Base-by-base conservation (phyloP, 768 basidiomycete species). In the Serendipita sp. region DNA sequence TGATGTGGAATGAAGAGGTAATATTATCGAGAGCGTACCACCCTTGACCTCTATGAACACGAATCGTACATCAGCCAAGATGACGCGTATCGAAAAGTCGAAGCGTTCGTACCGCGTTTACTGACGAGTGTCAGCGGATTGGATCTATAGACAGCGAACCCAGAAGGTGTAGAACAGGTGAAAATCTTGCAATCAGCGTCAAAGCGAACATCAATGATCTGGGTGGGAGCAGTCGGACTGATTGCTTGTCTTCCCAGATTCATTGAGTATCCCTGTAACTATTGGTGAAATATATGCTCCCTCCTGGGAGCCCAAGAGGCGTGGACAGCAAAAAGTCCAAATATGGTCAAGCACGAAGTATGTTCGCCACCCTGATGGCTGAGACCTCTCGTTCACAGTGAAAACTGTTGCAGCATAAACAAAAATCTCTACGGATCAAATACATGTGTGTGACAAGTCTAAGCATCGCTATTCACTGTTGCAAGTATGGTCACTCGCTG, bases 161-260 rank as follows among this genome's bases (percentile, higher is more conserved):
- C 90, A 64, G 81, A 82, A 26, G 84, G 84, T 3, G 88, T 90
- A 3, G 86, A 79, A 20, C 82, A 77, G 0, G 90, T 88, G 74
- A 92, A 92, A 71, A 91, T 86, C 66, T 79, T 77, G 68, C 80
- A 84, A 67, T 88, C 86, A n/a, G 84, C 73, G 68, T 91, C 88
- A 68, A 92, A 89, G 65, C 81, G 81, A 64, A 83, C 82, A 74
- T 91, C 84, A 64, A 85, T 78, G 68, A 92, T 81, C 68, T 84
- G 81, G 62, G 88, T 78, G 2, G 88, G 88, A 63, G 75, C 78
- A 42, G 88, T 85, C 24, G 88, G 75, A 65, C 85, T 82, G 75
- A 92, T 90, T 41, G 85, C 83, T 72, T 89, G 86, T 69, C 90
- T 83, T 68, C 84, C 88, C 70, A 91, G 78, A 78, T 92, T 90